phyloP scores from a whole-genome alignment of 495 filamentous ascomycete species.

The Lasiosphaeris hirsuta region DNA sequence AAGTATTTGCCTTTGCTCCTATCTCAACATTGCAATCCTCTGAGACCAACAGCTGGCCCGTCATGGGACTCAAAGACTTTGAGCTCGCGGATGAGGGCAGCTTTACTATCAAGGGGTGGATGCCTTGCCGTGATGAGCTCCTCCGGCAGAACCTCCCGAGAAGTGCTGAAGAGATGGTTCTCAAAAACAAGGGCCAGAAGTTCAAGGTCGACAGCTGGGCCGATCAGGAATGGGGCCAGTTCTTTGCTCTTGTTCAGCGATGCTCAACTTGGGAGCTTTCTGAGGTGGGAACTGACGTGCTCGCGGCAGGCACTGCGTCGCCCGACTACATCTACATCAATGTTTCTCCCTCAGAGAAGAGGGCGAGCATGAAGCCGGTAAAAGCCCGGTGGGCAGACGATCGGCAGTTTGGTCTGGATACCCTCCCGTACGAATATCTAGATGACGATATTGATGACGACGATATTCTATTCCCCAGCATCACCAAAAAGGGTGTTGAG shows the following conservation, averaged over 20 bases:
- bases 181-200: constrained; percentile 8
- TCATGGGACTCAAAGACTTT: constrained; percentile 21
- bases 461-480: constrained; percentile 6
- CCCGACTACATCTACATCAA: constrained; percentile 37
- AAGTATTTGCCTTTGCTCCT: constrained; percentile 16
- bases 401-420: constrained; percentile 38
- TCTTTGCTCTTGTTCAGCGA: constrained; percentile 32
- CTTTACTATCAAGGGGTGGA: constrained; percentile 29
- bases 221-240: constrained; percentile 37
- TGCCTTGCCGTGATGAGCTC: constrained; percentile 30
- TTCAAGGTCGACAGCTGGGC: constrained; percentile 28
- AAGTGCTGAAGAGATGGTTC: constrained; percentile 33
- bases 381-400: constrained; percentile 32
- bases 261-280: constrained; percentile 43
- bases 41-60: constrained; percentile 23
- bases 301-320: constrained; percentile 24
- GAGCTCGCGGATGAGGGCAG: constrained; percentile 26
- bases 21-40: constrained; percentile 13
- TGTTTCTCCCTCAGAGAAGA: constrained; percentile 23
- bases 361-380: constrained; percentile 20
- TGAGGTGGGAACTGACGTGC: constrained; percentile 19
- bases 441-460: constrained; percentile 24
- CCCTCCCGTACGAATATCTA: constrained; percentile 41
- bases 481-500: background rate
- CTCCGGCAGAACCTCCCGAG: constrained; percentile 33